Evolutionary conservation across 768 basidiomycete genomes (phyloP).

Genomic region (Cystofilobasidium capitatum): DNA sequence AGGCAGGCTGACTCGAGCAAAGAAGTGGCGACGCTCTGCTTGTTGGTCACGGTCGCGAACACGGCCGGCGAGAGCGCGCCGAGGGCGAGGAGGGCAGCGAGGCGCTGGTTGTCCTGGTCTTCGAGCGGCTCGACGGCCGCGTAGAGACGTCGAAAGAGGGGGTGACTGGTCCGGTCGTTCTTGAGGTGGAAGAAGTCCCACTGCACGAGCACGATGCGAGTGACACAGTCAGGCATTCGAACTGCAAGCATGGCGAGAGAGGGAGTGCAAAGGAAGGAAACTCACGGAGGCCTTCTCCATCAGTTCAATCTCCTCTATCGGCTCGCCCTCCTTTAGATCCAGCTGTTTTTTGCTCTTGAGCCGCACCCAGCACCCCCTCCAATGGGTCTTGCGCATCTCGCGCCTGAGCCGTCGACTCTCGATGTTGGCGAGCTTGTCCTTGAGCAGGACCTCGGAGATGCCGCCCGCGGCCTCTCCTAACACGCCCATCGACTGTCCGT

Average conservation of each 20-base stretch:
- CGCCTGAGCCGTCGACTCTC: neutral
- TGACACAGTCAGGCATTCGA: neutral
- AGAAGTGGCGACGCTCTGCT: neutral
- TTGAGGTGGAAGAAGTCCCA: neutral
- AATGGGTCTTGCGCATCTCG: neutral
- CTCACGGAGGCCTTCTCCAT: neutral
- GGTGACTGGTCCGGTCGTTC: neutral
- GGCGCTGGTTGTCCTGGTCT: neutral
- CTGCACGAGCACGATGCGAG: neutral
- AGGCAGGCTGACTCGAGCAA: neutral
- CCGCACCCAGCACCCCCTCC: neutral
- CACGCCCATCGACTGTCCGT: neutral
- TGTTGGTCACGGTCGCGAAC: neutral
- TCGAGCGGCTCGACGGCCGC: neutral
- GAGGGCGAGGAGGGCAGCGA: neutral
- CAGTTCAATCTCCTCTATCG: neutral
- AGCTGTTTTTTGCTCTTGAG: neutral
- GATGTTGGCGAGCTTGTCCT: neutral
- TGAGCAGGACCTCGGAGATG: neutral
- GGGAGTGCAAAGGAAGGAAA: neutral
- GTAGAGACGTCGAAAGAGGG: neutral
- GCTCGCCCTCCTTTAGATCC: neutral
- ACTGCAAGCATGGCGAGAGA: no score
- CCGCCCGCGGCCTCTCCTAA: neutral
- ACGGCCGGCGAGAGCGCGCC: slow-evolving; percentile 1